Conservation (phyloP, 2,329 filamentous ascomycete species). For the Didymella arachidicola region DNA sequence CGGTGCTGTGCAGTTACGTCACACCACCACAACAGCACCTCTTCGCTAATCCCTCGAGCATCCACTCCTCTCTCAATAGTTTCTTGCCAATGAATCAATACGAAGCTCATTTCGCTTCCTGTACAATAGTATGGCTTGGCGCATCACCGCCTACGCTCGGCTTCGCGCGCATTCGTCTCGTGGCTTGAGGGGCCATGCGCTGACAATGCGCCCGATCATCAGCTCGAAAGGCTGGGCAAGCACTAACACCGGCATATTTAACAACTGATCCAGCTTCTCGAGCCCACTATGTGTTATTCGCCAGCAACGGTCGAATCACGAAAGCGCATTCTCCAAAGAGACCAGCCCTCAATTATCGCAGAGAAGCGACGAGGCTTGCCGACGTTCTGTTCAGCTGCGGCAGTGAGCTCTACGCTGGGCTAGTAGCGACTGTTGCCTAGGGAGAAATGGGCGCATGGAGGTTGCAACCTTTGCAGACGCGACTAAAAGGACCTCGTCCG, state of each 20-base stretch:
- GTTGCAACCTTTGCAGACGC: not conserved
- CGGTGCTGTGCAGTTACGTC: not conserved
- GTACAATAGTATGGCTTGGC: too few relatives aligned
- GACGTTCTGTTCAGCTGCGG: not conserved
- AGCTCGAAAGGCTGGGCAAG: not conserved
- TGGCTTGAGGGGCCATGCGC: slow-evolving; percentile 6
- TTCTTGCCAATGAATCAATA: not conserved
- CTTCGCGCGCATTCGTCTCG: not conserved
- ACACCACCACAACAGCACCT: not conserved
- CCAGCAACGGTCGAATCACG: not conserved
- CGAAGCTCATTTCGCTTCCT: not conserved
- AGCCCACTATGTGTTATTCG: not conserved
- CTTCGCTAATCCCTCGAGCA: not conserved
- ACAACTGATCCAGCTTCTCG: not conserved
- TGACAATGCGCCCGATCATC: not conserved
- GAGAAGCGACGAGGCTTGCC: not conserved
- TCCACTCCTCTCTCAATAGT: not conserved
- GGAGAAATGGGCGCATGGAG: not conserved
- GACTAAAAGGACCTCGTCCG: not conserved
- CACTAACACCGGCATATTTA: not conserved
- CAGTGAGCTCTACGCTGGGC: not conserved
- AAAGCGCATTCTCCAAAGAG: not conserved
- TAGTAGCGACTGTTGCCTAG: not conserved
- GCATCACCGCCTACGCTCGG: too few relatives aligned
- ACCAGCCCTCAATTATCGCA: not conserved